Conservation (phyloP, 2,329 filamentous ascomycete species). For the Gnomoniopsis sp. region DNA sequence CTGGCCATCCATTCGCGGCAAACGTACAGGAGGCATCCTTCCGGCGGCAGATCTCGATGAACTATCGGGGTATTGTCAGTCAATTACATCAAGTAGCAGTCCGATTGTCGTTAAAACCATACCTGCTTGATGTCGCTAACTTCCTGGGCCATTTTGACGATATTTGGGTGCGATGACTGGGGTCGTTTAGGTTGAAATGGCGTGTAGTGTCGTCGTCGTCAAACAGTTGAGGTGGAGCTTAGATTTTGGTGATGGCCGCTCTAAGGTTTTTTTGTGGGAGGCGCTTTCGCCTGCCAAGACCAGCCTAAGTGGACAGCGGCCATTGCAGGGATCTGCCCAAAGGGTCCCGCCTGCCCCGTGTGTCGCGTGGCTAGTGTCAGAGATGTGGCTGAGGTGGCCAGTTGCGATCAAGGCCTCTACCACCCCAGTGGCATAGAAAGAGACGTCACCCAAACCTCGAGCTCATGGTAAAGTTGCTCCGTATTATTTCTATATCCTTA, state of each 20-base stretch:
- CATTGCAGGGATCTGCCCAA: slow-evolving; percentile 1
- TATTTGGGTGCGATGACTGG: slow-evolving; percentile 29
- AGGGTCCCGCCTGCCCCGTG: neutral
- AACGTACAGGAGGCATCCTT: slow-evolving; percentile 98
- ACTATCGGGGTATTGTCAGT: slow-evolving; percentile 51
- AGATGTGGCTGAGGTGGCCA: slow-evolving; percentile 10
- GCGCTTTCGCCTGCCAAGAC: neutral
- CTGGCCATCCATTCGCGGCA: slow-evolving; percentile 13
- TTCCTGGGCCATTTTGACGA: slow-evolving; percentile 94
- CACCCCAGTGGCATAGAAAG: neutral
- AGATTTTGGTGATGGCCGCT: slow-evolving; percentile 16
- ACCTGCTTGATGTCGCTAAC: slow-evolving; percentile 95
- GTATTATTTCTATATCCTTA: neutral
- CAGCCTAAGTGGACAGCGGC: neutral
- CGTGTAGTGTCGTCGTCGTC: slow-evolving; percentile 12
- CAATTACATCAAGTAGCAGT: neutral
- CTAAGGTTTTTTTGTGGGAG: slow-evolving; percentile 13
- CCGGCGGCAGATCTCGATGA: slow-evolving; percentile 99
- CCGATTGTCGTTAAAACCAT: slow-evolving; percentile 24
- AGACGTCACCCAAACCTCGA: slow-evolving; percentile 11
- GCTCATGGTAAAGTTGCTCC: neutral
- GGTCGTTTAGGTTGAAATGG: slow-evolving; percentile 19
- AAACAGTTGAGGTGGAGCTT: slow-evolving; percentile 8
- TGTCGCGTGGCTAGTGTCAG: neutral
- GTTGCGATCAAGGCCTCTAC: neutral